These are phyloP conservation scores for Astraeus odoratus DNA, from an alignment of 768 basidiomycete species.

Conservation along the genomic window DNA sequence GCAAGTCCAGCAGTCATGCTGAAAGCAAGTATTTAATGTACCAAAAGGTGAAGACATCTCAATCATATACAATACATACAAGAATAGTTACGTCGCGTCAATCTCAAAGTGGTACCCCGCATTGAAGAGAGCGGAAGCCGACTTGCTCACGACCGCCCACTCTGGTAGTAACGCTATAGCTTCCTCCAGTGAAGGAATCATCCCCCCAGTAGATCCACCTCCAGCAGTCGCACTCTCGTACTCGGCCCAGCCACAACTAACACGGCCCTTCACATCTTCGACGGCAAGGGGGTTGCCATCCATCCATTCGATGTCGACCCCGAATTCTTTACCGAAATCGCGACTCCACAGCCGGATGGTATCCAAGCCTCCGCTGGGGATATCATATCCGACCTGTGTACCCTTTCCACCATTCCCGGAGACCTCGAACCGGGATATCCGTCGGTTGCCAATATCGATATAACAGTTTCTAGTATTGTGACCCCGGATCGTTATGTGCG, in stretches of 20 bases:
- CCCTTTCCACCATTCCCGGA: conserved; percentile 27
- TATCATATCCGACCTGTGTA: conserved; percentile 37
- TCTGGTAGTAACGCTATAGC: conserved; percentile 54
- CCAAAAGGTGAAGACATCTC: too few relatives aligned
- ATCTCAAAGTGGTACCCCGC: conserved; percentile 19
- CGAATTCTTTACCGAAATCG: conserved; percentile 47
- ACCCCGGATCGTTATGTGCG: conserved; percentile 46
- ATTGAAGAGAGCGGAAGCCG: conserved; percentile 52
- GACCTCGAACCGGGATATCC: conserved; percentile 38
- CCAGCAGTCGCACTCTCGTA: conserved; percentile 52
- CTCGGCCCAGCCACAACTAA: conserved; percentile 65
- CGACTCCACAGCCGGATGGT: conserved; percentile 55
- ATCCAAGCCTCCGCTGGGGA: conserved; percentile 29
- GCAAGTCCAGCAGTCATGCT: too few relatives aligned
- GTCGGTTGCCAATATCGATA: conserved; percentile 46
- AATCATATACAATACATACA: not conserved
- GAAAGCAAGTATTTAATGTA: too few relatives aligned
- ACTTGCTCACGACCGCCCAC: conserved; percentile 61
- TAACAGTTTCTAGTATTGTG: conserved; percentile 58
- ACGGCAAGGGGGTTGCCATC: conserved; percentile 5
- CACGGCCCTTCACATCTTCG: conserved; percentile 32
- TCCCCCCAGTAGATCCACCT: conserved; percentile 30
- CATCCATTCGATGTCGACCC: conserved; percentile 48
- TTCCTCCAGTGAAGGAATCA: conserved; percentile 69
- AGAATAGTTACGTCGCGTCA: not conserved